These are phyloP conservation scores for Vanrija pseudolonga DNA, from an alignment of 1,284 basidiomycete species.

Conservation along the genomic window DNA sequence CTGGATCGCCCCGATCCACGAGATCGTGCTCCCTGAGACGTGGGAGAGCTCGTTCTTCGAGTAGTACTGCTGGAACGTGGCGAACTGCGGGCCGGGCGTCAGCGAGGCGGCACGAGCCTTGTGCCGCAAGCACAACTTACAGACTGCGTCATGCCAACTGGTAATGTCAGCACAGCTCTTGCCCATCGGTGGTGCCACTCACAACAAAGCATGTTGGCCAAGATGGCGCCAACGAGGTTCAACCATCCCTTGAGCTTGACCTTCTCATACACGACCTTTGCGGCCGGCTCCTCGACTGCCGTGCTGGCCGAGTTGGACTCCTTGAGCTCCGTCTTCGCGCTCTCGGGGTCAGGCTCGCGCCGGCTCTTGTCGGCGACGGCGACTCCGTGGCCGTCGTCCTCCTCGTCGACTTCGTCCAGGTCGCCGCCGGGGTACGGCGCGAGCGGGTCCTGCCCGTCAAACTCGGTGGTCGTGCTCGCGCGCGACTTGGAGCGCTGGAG, in stretches of 20 bases:
- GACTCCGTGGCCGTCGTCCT: too few relatives aligned
- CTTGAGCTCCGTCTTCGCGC: too few relatives aligned
- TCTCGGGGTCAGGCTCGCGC: too few relatives aligned
- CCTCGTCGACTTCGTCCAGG: too few relatives aligned
- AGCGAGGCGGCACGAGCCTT: too few relatives aligned
- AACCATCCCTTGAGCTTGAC: constrained; percentile 8
- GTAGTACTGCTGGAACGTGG: constrained; percentile 38
- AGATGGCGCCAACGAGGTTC: constrained; percentile 12
- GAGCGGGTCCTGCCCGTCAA: too few relatives aligned
- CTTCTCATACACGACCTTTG: neutral
- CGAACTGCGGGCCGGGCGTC: constrained; percentile 7
- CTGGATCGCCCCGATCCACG: constrained; percentile 74
- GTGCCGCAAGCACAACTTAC: constrained; percentile 14
- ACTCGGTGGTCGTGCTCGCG: too few relatives aligned
- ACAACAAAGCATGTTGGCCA: constrained; percentile 37
- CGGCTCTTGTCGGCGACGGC: too few relatives aligned
- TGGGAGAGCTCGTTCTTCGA: constrained; percentile 12
- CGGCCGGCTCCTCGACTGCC: too few relatives aligned
- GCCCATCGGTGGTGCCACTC: constrained; percentile 10
- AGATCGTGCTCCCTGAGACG: constrained; percentile 32
- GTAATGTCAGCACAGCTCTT: constrained; percentile 14
- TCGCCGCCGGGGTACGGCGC: too few relatives aligned
- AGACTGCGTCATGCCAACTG: constrained; percentile 39
- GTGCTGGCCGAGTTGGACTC: too few relatives aligned
- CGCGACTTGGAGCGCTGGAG: too few relatives aligned